These are phyloP conservation scores for Solanum tarijense DNA, from an alignment of 257 asterid genomes.

Conservation along the genomic window DNA sequence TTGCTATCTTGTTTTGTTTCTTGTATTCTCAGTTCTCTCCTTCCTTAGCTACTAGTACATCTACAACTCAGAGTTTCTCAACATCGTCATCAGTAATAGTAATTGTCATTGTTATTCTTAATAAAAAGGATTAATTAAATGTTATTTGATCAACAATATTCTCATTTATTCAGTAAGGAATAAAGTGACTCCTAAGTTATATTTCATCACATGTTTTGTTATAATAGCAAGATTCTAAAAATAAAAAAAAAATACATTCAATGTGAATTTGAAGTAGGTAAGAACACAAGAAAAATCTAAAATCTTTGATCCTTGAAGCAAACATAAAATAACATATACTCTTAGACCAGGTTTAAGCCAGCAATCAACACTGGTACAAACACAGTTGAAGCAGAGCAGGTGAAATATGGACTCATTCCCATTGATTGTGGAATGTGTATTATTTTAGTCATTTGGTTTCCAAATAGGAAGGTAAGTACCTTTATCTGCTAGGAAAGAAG, in stretches of 20 bases:
- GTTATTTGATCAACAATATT: not conserved
- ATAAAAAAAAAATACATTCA: no score
- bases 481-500: not conserved
- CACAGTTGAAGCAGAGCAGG: not conserved
- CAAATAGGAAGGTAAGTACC: not conserved
- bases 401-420: not conserved
- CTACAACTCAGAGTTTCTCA: no score
- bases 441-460: not conserved
- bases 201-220: not conserved
- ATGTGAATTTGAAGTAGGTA: not conserved
- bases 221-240: not conserved
- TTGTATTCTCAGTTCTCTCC: not conserved
- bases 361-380: not conserved
- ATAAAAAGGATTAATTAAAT: not conserved
- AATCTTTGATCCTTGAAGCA: not conserved
- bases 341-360: not conserved
- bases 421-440: not conserved
- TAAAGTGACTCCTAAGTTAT: not conserved
- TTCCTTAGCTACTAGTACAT: not conserved
- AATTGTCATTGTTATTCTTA: not conserved
- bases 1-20: not conserved
- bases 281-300: no score
- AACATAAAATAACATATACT: not conserved
- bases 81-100: not conserved
- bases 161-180: not conserved